A percentile compares a stretch with the other conserved stretches of the same genome.
Evolutionary conservation across 2,329 filamentous ascomycete species (phyloP).

Genomic region (Sclerotinia minor): DNA sequence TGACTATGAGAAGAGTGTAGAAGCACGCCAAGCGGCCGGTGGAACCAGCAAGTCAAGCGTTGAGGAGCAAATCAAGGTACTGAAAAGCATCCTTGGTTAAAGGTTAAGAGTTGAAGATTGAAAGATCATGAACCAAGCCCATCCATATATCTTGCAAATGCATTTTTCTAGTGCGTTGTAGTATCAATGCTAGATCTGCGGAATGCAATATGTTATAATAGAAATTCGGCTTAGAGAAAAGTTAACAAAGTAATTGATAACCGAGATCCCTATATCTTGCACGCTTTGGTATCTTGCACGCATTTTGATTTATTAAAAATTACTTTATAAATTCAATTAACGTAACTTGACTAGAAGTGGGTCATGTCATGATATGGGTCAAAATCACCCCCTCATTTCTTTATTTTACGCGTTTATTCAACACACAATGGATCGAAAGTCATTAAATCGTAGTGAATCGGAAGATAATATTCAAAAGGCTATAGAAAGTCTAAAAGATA

Average conservation of each 20-base stretch:
- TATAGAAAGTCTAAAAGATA: too few relatives aligned
- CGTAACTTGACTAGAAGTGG: too few relatives aligned
- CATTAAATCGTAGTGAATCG: too few relatives aligned
- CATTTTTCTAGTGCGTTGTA: conserved; percentile 10
- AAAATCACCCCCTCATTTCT: too few relatives aligned
- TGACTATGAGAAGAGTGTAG: conserved; percentile 80
- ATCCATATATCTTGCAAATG: neutral
- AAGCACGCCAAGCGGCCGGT: conserved; percentile 73
- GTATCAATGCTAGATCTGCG: conserved; percentile 6
- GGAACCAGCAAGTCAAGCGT: conserved; percentile 73
- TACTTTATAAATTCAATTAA: too few relatives aligned
- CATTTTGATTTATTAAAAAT: too few relatives aligned
- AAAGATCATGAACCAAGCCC: neutral
- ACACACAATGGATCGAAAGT: too few relatives aligned
- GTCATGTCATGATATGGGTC: too few relatives aligned
- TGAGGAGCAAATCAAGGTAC: conserved; percentile 60
- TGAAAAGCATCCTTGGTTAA: conserved; percentile 42
- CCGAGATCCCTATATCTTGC: too few relatives aligned
- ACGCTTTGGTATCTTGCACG: too few relatives aligned
- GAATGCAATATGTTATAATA: neutral
- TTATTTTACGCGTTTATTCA: too few relatives aligned
- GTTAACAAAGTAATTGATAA: conserved; percentile 10
- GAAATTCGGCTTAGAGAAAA: neutral
- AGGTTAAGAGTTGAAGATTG: neutral
- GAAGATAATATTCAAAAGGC: too few relatives aligned